Conservation (phyloP, 306 rosid species). For the Cajanus cajan region DNA sequence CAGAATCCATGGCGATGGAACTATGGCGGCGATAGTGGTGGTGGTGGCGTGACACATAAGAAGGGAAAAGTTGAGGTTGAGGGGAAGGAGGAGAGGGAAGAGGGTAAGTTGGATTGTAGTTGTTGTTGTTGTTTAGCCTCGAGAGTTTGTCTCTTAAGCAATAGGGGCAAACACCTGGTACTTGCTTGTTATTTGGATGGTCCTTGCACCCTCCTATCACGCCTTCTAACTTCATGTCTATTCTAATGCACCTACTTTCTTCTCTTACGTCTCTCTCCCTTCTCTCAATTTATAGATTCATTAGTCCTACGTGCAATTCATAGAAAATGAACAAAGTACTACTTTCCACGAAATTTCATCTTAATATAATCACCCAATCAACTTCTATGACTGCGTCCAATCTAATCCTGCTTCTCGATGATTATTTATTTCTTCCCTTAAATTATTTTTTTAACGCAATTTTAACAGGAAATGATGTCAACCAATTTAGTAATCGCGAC, state of each 20-base stretch:
- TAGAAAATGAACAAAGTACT: background rate
- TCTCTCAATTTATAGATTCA: conserved; percentile 30
- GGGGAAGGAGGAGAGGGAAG: background rate
- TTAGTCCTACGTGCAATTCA: background rate
- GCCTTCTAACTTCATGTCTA: conserved; percentile 44
- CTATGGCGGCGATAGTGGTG: conserved; percentile 44
- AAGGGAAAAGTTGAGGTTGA: background rate
- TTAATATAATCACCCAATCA: background rate
- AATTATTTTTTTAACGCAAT: background rate
- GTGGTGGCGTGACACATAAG: conserved; percentile 28
- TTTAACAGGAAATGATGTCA: background rate
- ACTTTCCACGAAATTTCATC: conserved; percentile 30
- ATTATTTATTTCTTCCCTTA: background rate
- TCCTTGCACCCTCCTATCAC: conserved; percentile 41
- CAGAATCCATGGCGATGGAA: conserved; percentile 41
- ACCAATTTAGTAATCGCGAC: background rate
- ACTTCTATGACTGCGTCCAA: conserved; percentile 34
- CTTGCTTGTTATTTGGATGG: conserved; percentile 43
- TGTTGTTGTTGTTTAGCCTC: conserved; percentile 34
- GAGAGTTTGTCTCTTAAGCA: conserved; percentile 61
- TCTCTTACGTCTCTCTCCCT: background rate
- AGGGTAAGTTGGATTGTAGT: background rate
- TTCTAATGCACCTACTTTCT: background rate
- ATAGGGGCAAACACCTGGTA: conserved; percentile 57
- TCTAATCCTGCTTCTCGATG: conserved; percentile 6